Base-by-base conservation (phyloP, 768 basidiomycete genomes). In the Antrodiella citrinella region DNA sequence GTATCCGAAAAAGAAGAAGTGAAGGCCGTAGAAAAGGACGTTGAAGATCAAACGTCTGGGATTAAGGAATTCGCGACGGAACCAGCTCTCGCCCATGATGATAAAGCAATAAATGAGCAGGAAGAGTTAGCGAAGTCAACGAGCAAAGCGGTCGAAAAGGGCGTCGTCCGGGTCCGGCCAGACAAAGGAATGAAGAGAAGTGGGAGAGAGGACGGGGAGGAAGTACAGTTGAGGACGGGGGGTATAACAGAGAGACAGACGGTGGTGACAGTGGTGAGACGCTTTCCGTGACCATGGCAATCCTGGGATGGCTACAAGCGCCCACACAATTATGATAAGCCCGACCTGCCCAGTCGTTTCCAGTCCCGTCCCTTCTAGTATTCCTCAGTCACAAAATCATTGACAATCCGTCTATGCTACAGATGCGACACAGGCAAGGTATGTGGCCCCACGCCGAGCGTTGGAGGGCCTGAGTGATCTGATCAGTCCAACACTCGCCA, bases 1-100 rank as follows among this genome's bases (percentile, higher is more conserved):
- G 65, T 90, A 85, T 1, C 69, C 81, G 59, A 94, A 93, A 62
- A 90, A 64, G 54, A 65, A 69, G 45, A 90, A 49, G 52, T 96
- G 93, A 0, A 78, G 61, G 43, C 89, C 83, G 59, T 93, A 91
- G 69, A 91, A 95, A 42, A 90, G 57, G 58, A 85, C 61, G 56
- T 88, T 87, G 69, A 91, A 88, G 49, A 71, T 63, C 55, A 90
- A 78, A 59, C 86, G 77, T 59, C 80, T 71, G 2, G 75, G 75
- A 26, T 60, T 67, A 48, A 86, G 70, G 54, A 90, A 77, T 67
- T 91, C 87, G 59, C 78, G 75, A 38, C 73, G 76, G 60, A 90
- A 77, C 86, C 86, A 91, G 61, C 59, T 75, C 70, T 81, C 79
- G 56, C 71, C 73, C 86, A 86, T 87, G 52, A 53, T 57, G 41